Percentiles rank a stretch among this genome's conserved stretches.
Conservation (phyloP, 768 basidiomycete genomes). For the Daedaleopsis nitida region DNA sequence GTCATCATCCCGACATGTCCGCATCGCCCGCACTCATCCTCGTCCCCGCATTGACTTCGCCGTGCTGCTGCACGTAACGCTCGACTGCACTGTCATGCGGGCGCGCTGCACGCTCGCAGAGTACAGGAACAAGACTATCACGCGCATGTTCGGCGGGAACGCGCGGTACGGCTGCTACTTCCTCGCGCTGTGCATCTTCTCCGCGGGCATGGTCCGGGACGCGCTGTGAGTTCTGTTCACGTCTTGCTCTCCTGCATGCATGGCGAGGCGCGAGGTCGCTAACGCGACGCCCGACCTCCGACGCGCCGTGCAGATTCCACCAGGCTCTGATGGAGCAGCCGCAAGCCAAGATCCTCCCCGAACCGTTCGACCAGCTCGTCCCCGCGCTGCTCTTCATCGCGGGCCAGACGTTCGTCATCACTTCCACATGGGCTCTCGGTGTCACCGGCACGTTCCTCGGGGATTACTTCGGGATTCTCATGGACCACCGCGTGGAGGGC, state of each 20-base stretch:
- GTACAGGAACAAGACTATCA: slow-evolving; percentile 86
- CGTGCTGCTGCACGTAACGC: too few relatives aligned
- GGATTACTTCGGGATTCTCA: slow-evolving; percentile 84
- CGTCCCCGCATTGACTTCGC: too few relatives aligned
- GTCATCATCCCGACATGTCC: slow-evolving; percentile 24
- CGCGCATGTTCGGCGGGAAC: slow-evolving; percentile 78
- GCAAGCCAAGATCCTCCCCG: slow-evolving; percentile 59
- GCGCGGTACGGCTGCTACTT: slow-evolving; percentile 81
- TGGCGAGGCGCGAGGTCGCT: neutral
- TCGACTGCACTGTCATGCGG: too few relatives aligned
- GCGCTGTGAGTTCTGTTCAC: slow-evolving; percentile 58
- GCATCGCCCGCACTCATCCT: neutral
- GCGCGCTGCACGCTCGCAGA: slow-evolving; percentile 39
- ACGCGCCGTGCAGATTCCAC: slow-evolving; percentile 58
- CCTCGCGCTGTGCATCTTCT: slow-evolving; percentile 83
- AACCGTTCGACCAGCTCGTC: slow-evolving; percentile 60
- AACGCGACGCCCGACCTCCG: neutral
- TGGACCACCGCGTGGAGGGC: slow-evolving; percentile 88
- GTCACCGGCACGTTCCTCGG: slow-evolving; percentile 91
- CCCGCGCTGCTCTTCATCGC: slow-evolving; percentile 61
- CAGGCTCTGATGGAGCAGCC: slow-evolving; percentile 80
- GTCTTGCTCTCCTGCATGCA: neutral
- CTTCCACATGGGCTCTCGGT: slow-evolving; percentile 88
- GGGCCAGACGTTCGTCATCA: slow-evolving; percentile 86
- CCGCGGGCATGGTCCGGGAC: slow-evolving; percentile 84